Evolutionary conservation across 306 rosid species (phyloP), one percentile per base, ranked within the genome.

Genomic region (Oxytropis ochrocephala): DNA sequence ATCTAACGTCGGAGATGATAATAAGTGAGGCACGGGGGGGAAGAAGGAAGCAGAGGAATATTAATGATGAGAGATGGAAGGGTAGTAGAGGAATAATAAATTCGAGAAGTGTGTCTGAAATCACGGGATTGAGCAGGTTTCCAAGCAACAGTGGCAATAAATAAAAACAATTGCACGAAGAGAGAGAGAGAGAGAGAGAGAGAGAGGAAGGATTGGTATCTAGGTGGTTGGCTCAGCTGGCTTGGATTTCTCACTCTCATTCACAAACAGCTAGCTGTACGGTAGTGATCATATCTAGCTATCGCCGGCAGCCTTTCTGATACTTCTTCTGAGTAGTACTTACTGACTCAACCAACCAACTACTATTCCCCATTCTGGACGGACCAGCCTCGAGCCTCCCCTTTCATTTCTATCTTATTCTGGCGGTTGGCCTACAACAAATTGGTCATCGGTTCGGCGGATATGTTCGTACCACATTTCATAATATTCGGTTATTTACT

Each of bases 41-140:
- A 16, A 9, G 16, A 11, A 7, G 29, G 8, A 11, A 9, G 70
- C 16, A 33, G 16, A 18, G 16, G 13, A 64, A 16, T 11, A 51
- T 29, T 70, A 11, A 17, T 70, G 56, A 6, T 0, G 29, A 16
- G 6, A 27, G 10, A 4, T 4, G 10, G 55, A 64, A n/a, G 29
- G 29, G 29, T 44, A 85, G 85, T 75, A 88, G 85, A 6, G 54
- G 73, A 17, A 80, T 72, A 82, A 82, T 86, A 38, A 88, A 80
- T 54, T 63, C 62, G 69, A 82, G 94, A 79, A 89, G 95, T 64
- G 85, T 81, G 89, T 94, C 96, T 67, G 96, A 94, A 67, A 82
- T 88, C 79, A 88, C 91, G 69, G 94, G 88, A 30, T n/a, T 89
- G 41, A 86, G 83, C 75, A 85, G 97, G 84, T 79, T 80, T 32